A percentile compares a stretch with the other conserved stretches of the same genome.
Conservation (phyloP, 352 stramenopile species). For the Globisporangium middletonii region DNA sequence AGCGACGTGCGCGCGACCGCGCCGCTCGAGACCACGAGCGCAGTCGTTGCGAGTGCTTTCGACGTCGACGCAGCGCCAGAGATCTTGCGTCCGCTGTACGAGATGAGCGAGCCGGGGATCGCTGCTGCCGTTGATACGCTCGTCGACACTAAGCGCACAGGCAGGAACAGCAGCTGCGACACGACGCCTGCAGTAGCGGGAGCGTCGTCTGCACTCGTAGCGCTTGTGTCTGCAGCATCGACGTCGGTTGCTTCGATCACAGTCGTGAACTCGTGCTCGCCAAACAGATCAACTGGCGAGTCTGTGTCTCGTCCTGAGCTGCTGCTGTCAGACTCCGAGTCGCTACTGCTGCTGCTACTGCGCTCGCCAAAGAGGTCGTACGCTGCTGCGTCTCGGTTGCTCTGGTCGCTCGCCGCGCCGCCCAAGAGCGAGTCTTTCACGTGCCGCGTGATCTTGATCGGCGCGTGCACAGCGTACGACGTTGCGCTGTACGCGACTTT, state of each 20-base stretch:
- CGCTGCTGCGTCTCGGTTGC: not conserved
- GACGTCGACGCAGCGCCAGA: slow-evolving; percentile 50
- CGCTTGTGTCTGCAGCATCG: too few species aligned
- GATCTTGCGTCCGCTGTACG: slow-evolving; percentile 55
- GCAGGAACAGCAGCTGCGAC: slow-evolving; percentile 53
- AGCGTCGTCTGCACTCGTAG: not conserved
- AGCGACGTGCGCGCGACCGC: slow-evolving; percentile 47
- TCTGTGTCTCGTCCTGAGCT: not conserved
- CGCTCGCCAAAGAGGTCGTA: slow-evolving; percentile 53
- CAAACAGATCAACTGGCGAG: slow-evolving; percentile 4
- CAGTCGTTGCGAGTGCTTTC: slow-evolving; percentile 50
- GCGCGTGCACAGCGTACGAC: slow-evolving; percentile 46
- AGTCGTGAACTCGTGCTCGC: slow-evolving; percentile 1
- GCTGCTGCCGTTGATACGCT: slow-evolving; percentile 49
- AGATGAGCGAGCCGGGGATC: slow-evolving; percentile 39
- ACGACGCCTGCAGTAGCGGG: slow-evolving; percentile 17
- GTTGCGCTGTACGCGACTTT: slow-evolving; percentile 53
- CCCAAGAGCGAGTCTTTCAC: slow-evolving; percentile 33
- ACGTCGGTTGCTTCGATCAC: slow-evolving; percentile 5
- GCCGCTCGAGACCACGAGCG: slow-evolving; percentile 42
- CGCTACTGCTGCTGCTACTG: slow-evolving; percentile 10
- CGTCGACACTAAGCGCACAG: slow-evolving; percentile 49
- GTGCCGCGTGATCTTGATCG: slow-evolving; percentile 49
- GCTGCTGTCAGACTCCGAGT: slow-evolving; percentile 9
- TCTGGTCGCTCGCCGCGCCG: slow-evolving; percentile 3